Evolutionary conservation across 176 grass and related monocot genomes (phyloP).

Genomic region (Saccharum officinarum): DNA sequence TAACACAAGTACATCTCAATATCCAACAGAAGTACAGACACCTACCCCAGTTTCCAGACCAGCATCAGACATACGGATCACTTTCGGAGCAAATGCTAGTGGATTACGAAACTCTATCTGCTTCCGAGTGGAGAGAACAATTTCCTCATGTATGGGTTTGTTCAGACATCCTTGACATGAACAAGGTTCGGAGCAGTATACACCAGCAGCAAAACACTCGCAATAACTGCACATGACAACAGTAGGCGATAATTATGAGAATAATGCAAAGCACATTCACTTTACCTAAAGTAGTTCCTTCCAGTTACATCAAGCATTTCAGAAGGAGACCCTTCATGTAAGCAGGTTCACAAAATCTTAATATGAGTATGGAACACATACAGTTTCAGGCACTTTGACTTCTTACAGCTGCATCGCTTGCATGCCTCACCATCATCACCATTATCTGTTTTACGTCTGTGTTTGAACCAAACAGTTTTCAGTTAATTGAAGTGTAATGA

Average conservation of each 20-base stretch:
- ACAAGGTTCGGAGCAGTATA: conserved; percentile 98
- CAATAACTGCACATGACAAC: conserved; percentile 74
- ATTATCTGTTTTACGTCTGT: conserved; percentile 79
- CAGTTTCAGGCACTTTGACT: conserved; percentile 99
- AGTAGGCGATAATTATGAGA: conserved; percentile 14
- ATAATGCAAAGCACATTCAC: conserved; percentile 11
- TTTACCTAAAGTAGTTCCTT: neutral
- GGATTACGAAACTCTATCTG: conserved; percentile 98
- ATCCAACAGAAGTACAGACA: neutral
- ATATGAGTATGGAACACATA: conserved; percentile 36
- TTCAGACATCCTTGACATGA: conserved; percentile 94
- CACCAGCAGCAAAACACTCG: conserved; percentile 98
- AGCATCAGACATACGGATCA: conserved; percentile 75
- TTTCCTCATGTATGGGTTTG: conserved; percentile 98
- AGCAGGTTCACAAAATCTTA: conserved; percentile 8
- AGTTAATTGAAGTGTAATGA: conserved; percentile 13
- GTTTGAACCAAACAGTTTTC: conserved; percentile 23
- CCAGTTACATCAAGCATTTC: conserved; percentile 21
- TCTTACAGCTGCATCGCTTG: conserved; percentile 99
- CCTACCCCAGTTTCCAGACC: conserved; percentile 62
- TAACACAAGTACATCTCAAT: neutral
- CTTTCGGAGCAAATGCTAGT: conserved; percentile 98
- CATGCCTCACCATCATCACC: conserved; percentile 79
- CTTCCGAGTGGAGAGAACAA: conserved; percentile 89
- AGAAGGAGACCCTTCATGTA: neutral